Base-by-base conservation (phyloP, 495 filamentous ascomycete genomes). In the Daldinia childiae region DNA sequence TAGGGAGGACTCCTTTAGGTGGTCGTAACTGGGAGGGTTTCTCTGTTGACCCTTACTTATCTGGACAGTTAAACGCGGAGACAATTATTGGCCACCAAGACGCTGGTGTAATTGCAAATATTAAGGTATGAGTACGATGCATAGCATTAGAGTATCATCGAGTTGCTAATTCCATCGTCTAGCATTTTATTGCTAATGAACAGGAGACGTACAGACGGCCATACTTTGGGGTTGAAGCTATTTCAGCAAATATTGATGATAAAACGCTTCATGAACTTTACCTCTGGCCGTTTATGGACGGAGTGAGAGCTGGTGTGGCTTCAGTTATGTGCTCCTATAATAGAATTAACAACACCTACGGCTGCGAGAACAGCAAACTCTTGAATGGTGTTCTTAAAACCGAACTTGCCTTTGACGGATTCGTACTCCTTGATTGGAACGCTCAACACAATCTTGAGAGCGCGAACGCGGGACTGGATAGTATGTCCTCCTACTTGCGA, bases 261-360 rank as follows among this genome's bases (percentile, higher is more conserved):
- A 81, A 85, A 58, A 91, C 90, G 0, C 79, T 92, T 67, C 90
- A 92, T 71, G 90, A 92, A 74, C 70, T 90, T 4, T 93, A 93
- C 74, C 82, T 91, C 0, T 93, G 89, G 88, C 88, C 89, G 0
- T 93, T 92, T 75, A 83, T 86, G 34, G 86, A 92, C 68, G 87
- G 88, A 0, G 84, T 90, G 0, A 83, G 82, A 43, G 89, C 90
- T 3, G 84, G 87, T 6, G 85, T 83, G 6, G 88, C 85, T 7
- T 86, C 81, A 34, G 81, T 91, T 54, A 91, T 92, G 88, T 92
- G 90, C 78, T 90, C 88, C 11, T 93, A 93, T 71, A 86, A 91
- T 41, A 84, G 88, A 15, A 62, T 92, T 21, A 91, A 92, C 72
- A 87, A 85, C 55, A 89, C 86, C 1, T 90, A 90, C 62, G 84